Evolutionary conservation across 2,329 filamentous ascomycete species (phyloP).

Genomic region (Sporothrix phasma): DNA sequence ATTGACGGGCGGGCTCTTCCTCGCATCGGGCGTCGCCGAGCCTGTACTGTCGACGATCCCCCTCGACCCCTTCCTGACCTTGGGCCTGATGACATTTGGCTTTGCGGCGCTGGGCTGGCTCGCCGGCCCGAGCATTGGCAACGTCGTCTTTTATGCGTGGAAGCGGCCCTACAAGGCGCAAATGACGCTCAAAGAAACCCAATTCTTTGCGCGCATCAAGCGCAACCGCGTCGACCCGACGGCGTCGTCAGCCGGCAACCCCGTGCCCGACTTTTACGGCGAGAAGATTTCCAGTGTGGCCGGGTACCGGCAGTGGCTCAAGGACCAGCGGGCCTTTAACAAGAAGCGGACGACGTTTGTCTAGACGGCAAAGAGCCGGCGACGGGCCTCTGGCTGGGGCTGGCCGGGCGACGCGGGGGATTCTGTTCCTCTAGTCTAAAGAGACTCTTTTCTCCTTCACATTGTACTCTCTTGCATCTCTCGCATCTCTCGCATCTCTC

Average conservation of each 20-base stretch:
- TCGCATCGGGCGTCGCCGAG: conserved; percentile 65
- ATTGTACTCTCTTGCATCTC: too few relatives aligned
- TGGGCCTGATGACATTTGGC: conserved; percentile 69
- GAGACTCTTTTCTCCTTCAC: too few relatives aligned
- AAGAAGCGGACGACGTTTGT: conserved; percentile 67
- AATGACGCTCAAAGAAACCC: conserved; percentile 78
- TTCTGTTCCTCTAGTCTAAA: too few relatives aligned
- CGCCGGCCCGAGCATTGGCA: conserved; percentile 72
- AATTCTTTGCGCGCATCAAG: conserved; percentile 88
- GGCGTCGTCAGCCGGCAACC: conserved; percentile 80
- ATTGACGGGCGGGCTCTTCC: conserved; percentile 50
- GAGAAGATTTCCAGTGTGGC: conserved; percentile 92
- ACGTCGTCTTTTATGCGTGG: conserved; percentile 64
- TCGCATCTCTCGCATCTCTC: too few relatives aligned
- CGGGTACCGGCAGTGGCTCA: conserved; percentile 90
- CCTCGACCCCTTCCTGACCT: conserved; percentile 76
- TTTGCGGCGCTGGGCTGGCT: conserved; percentile 82
- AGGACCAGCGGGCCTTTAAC: conserved; percentile 95
- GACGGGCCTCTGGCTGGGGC: too few relatives aligned
- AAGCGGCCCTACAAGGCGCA: conserved; percentile 61
- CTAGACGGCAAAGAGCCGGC: conserved; percentile 25
- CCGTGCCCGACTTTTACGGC: conserved; percentile 94
- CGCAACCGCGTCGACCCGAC: conserved; percentile 86
- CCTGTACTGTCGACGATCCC: conserved; percentile 60
- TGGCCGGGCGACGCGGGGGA: too few relatives aligned